Evolutionary conservation across 2,329 filamentous ascomycete species (phyloP).

Genomic region (Zymoseptoria ardabiliae): DNA sequence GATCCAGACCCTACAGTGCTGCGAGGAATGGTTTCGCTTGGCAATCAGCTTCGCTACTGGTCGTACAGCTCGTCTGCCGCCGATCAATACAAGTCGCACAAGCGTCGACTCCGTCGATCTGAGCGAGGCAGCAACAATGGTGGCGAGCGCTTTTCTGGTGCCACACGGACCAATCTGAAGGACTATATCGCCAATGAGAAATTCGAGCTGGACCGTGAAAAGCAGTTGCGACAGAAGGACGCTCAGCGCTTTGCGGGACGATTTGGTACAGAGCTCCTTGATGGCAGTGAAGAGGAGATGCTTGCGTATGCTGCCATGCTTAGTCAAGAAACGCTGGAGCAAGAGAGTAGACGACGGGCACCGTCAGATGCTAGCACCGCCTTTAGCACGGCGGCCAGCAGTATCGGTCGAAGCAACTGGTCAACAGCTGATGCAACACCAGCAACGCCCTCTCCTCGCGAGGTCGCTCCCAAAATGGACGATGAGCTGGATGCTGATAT

Average conservation of each 20-base stretch:
- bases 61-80: constrained; percentile 76
- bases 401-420: constrained; percentile 29
- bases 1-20: constrained; percentile 82
- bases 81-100: constrained; percentile 65
- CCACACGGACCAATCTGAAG: constrained; percentile 61
- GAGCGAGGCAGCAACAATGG: constrained; percentile 55
- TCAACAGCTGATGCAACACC: constrained; percentile 23
- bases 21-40: constrained; percentile 79
- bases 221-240: constrained; percentile 59
- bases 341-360: constrained; percentile 41
- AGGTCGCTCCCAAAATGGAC: constrained; percentile 32
- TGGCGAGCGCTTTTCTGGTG: constrained; percentile 53
- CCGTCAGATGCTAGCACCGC: constrained; percentile 37
- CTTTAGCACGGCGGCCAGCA: constrained; percentile 33
- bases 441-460: constrained; percentile 16
- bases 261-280: constrained; percentile 73
- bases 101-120: constrained; percentile 67
- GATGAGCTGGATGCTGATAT: constrained; percentile 51
- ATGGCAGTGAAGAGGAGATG: constrained; percentile 53
- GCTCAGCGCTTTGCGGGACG: constrained; percentile 63
- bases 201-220: constrained; percentile 68
- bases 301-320: constrained; percentile 56
- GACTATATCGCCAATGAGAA: constrained; percentile 84
- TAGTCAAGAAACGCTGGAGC: constrained; percentile 51
- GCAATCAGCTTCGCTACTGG: constrained; percentile 86